A percentile compares a stretch with the other conserved stretches of the same genome.
These are phyloP conservation scores for Cytospora mali DNA, from an alignment of 2,329 filamentous ascomycete species.

Conservation along the genomic window DNA sequence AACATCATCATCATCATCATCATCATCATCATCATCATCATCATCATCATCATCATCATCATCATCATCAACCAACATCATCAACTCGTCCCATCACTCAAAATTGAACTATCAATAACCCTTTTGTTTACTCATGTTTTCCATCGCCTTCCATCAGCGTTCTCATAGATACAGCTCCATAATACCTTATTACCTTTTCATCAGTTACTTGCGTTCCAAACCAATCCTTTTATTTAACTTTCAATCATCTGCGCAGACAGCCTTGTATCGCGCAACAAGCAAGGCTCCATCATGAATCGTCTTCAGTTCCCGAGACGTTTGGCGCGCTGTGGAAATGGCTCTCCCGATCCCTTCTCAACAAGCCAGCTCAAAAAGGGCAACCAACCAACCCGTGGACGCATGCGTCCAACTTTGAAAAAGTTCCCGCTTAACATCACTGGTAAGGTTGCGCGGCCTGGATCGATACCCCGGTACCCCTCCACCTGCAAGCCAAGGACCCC, in stretches of 20 bases:
- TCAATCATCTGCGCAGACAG: background rate
- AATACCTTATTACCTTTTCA: background rate
- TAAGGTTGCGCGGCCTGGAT: background rate
- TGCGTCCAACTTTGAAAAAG: background rate
- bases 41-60: background rate
- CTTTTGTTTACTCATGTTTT: background rate
- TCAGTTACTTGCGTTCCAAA: background rate
- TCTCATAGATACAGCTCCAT: background rate
- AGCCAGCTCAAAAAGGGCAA: background rate
- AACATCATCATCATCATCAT: too few relatives aligned
- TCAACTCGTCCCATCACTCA: background rate
- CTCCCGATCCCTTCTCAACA: background rate
- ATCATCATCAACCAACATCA: background rate
- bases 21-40: too few relatives aligned
- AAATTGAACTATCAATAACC: background rate
- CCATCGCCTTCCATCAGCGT: background rate
- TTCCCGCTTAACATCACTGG: background rate
- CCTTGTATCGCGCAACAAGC: background rate
- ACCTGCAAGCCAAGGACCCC: background rate
- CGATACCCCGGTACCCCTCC: background rate
- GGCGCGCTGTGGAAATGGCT: slow-evolving; percentile 1
- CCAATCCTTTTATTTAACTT: background rate
- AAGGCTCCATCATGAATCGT: slow-evolving; percentile 1
- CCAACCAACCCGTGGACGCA: background rate
- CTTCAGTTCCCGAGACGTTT: background rate